These are phyloP conservation scores for Nidularia pulvinata DNA, from an alignment of 768 basidiomycete genomes.

Conservation along the genomic window DNA sequence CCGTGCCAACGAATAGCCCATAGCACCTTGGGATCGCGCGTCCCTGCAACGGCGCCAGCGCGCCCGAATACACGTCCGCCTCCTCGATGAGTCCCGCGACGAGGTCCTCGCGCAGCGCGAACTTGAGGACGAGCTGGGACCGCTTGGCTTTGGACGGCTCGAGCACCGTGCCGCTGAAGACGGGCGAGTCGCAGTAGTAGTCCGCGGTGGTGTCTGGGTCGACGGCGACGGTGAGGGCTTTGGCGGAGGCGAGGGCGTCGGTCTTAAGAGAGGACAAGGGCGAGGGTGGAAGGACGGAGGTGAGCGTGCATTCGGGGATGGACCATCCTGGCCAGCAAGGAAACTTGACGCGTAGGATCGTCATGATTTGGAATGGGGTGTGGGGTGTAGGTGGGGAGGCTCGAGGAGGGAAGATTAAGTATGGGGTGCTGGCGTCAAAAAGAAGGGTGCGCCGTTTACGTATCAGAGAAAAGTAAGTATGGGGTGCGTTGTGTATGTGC, in stretches of 20 bases:
- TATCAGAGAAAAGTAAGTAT: not conserved
- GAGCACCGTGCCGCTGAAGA: slow-evolving; percentile 25
- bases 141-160: not conserved
- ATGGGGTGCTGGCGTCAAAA: not conserved
- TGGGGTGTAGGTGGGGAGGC: not conserved
- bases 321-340: slow-evolving; percentile 36
- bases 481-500: not conserved
- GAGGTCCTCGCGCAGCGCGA: slow-evolving; percentile 35
- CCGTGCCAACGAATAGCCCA: slow-evolving; percentile 28
- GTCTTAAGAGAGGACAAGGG: slow-evolving; percentile 1
- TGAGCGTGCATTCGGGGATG: slow-evolving; percentile 23
- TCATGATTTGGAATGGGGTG: slow-evolving; percentile 7
- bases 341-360: slow-evolving; percentile 28
- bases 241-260: no score
- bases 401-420: not conserved
- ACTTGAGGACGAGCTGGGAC: slow-evolving; percentile 28
- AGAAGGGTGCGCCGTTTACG: no score
- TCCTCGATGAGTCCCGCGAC: slow-evolving; percentile 29
- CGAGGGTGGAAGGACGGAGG: slow-evolving; percentile 9
- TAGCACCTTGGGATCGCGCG: slow-evolving; percentile 25
- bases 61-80: slow-evolving; percentile 25
- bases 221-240: slow-evolving; percentile 21
- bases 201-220: slow-evolving; percentile 26
- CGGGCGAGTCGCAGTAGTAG: slow-evolving; percentile 33
- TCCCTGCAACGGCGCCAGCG: slow-evolving; percentile 28